A percentile compares a stretch with the other conserved stretches of the same genome.
These are phyloP conservation scores for Heliocybe sulcata DNA, from an alignment of 1,284 basidiomycete genomes.

Conservation along the genomic window DNA sequence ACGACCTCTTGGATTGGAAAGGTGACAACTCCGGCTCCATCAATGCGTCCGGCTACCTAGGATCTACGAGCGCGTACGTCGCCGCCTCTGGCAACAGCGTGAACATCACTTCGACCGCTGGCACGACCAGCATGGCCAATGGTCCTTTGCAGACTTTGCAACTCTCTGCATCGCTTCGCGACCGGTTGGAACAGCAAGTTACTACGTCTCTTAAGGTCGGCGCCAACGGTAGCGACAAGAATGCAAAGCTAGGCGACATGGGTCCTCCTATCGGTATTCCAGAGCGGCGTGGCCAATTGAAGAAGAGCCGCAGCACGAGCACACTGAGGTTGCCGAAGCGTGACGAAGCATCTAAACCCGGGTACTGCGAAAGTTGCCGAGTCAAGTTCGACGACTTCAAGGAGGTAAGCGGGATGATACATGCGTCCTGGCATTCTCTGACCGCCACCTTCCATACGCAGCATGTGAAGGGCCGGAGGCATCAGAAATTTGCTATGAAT, in stretches of 20 bases:
- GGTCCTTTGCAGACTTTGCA: slow-evolving; percentile 34
- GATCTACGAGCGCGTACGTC: slow-evolving; percentile 55
- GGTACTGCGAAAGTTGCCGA: slow-evolving; percentile 98
- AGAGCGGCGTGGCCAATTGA: slow-evolving; percentile 40
- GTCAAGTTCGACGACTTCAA: slow-evolving; percentile 88
- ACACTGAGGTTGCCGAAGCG: slow-evolving; percentile 67
- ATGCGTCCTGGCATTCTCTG: neutral
- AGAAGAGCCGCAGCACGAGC: slow-evolving; percentile 74
- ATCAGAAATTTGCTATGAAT: slow-evolving; percentile 83
- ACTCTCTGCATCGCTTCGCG: slow-evolving; percentile 45
- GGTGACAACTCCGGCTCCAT: slow-evolving; percentile 43
- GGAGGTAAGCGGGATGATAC: slow-evolving; percentile 39
- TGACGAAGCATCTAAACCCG: slow-evolving; percentile 85
- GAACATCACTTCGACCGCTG: slow-evolving; percentile 82
- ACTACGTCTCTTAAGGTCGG: slow-evolving; percentile 51
- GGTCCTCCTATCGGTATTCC: slow-evolving; percentile 59
- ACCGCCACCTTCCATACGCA: slow-evolving; percentile 22
- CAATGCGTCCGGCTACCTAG: slow-evolving; percentile 64
- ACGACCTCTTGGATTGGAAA: slow-evolving; percentile 32
- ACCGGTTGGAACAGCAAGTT: slow-evolving; percentile 56
- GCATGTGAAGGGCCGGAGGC: slow-evolving; percentile 76
- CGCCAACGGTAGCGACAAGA: slow-evolving; percentile 18
- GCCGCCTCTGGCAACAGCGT: slow-evolving; percentile 96
- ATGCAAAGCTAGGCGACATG: slow-evolving; percentile 40
- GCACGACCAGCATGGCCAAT: slow-evolving; percentile 75